Evolutionary conservation across 345 rosid genomes (phyloP).

Genomic region (Ceriops zippeliana): DNA sequence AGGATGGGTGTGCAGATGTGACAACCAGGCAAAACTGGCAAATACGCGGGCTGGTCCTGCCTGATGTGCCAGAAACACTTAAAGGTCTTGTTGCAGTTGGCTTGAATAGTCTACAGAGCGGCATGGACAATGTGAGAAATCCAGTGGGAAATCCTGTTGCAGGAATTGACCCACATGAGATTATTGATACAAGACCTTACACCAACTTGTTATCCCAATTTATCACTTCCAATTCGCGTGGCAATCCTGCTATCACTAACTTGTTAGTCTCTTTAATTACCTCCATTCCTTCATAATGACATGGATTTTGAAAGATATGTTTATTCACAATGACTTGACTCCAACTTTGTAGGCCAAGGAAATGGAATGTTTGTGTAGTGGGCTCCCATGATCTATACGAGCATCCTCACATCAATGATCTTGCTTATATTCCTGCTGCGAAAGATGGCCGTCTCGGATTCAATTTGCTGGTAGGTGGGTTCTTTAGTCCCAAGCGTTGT

Average conservation of each 20-base stretch:
- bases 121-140: constrained; percentile 97
- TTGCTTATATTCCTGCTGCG: constrained; percentile 92
- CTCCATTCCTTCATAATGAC: no score
- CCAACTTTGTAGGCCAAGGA: constrained; percentile 67
- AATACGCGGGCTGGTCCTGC: constrained; percentile 80
- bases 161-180: constrained; percentile 86
- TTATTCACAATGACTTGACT: constrained; percentile 3
- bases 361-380: constrained; percentile 93
- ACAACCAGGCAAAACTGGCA: constrained; percentile 98
- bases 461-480: constrained; percentile 90
- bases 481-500: constrained; percentile 86
- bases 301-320: background rate
- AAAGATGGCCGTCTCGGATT: constrained; percentile 77
- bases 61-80: constrained; percentile 86
- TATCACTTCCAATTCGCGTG: constrained; percentile 66
- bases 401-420: constrained; percentile 97
- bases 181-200: constrained; percentile 84
- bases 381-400: constrained; percentile 94
- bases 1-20: constrained; percentile 93
- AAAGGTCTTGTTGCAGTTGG: constrained; percentile 78
- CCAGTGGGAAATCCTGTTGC: constrained; percentile 95
- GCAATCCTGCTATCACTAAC: constrained; percentile 70
- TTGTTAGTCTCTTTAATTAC: constrained; percentile 45
- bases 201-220: constrained; percentile 70
- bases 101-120: constrained; percentile 85